Percentiles rank a stretch among this genome's conserved stretches.
phyloP scores from a whole-genome alignment of 768 basidiomycete genomes.

The Mycena kentingensis region DNA sequence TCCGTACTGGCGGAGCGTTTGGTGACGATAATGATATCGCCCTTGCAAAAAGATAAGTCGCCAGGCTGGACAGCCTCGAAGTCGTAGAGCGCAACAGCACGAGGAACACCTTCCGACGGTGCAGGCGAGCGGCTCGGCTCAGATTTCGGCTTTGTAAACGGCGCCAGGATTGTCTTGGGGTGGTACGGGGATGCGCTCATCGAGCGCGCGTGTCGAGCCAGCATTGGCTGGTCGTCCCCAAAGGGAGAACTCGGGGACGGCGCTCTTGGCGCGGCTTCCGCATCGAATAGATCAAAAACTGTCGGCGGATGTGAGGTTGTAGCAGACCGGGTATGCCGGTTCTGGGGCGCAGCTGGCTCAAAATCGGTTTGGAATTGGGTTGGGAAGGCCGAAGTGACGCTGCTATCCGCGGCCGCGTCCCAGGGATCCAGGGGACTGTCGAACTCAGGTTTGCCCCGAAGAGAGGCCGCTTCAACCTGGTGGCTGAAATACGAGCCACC shows the following conservation, averaged over 20 bases:
- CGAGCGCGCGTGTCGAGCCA: conserved; percentile 34
- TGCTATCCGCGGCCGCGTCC: conserved; percentile 33
- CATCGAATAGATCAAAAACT: conserved; percentile 31
- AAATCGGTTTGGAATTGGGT: conserved; percentile 45
- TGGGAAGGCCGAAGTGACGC: too few species aligned
- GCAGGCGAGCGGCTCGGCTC: conserved; percentile 51
- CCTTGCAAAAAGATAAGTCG: conserved; percentile 75
- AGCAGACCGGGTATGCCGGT: conserved; percentile 24
- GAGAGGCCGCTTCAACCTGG: conserved; percentile 16
- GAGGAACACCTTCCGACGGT: conserved; percentile 62
- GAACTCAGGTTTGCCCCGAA: conserved; percentile 18
- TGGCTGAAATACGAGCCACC: conserved; percentile 59
- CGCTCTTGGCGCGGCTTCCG: conserved; percentile 34
- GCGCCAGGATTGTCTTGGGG: conserved; percentile 23
- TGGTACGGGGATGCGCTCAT: conserved; percentile 34
- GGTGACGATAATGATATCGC: conserved; percentile 70
- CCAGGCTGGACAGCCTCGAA: conserved; percentile 73
- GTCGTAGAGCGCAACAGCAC: conserved; percentile 74
- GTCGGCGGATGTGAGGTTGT: conserved; percentile 16
- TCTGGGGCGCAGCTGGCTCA: conserved; percentile 45
- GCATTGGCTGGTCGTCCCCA: conserved; percentile 20
- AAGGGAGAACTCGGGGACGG: conserved; percentile 39
- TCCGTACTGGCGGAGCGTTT: conserved; percentile 71
- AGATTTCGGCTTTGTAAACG: conserved; percentile 49
- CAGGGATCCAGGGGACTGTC: conserved; percentile 25